phyloP scores from a whole-genome alignment of 2,329 filamentous ascomycete genomes.

The Paecilomyces variotii region DNA sequence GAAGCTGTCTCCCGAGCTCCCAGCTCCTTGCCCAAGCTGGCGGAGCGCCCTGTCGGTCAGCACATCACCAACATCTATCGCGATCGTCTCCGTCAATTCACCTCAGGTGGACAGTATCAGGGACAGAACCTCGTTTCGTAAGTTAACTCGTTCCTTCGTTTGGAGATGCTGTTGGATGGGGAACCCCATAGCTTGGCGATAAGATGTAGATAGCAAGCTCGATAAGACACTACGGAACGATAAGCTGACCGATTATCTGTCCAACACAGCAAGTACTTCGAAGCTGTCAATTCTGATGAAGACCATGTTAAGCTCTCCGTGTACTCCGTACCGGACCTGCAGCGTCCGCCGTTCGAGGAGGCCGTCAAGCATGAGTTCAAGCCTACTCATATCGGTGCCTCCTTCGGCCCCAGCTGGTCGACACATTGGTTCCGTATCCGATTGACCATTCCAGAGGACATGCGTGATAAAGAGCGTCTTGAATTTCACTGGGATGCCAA shows the following conservation, averaged over 20 bases:
- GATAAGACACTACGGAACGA: background rate
- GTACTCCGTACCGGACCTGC: slow-evolving; percentile 72
- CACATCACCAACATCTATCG: slow-evolving; percentile 80
- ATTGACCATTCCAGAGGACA: slow-evolving; percentile 65
- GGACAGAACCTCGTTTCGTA: slow-evolving; percentile 65
- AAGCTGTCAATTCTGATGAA: slow-evolving; percentile 58
- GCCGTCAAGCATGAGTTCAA: slow-evolving; percentile 69
- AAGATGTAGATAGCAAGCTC: background rate
- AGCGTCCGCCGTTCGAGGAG: slow-evolving; percentile 78
- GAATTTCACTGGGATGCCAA: slow-evolving; percentile 95
- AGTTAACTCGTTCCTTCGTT: slow-evolving; percentile 19
- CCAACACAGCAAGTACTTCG: slow-evolving; percentile 57
- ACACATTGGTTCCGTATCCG: slow-evolving; percentile 94
- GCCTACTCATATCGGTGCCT: slow-evolving; percentile 64
- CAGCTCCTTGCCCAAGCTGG: slow-evolving; percentile 43
- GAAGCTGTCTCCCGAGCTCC: slow-evolving; percentile 26
- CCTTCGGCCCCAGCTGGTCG: slow-evolving; percentile 90
- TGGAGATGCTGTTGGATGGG: background rate
- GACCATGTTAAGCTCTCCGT: slow-evolving; percentile 77
- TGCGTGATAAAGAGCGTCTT: slow-evolving; percentile 70
- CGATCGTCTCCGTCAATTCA: slow-evolving; percentile 75
- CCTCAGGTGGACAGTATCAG: slow-evolving; percentile 68
- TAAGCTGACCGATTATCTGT: background rate
- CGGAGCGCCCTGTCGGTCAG: slow-evolving; percentile 56
- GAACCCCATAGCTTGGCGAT: background rate